Evolutionary conservation across 2,329 filamentous ascomycete genomes (phyloP), one percentile per base, ranked within the genome.

Genomic region (Furcasterigmium sp.): DNA sequence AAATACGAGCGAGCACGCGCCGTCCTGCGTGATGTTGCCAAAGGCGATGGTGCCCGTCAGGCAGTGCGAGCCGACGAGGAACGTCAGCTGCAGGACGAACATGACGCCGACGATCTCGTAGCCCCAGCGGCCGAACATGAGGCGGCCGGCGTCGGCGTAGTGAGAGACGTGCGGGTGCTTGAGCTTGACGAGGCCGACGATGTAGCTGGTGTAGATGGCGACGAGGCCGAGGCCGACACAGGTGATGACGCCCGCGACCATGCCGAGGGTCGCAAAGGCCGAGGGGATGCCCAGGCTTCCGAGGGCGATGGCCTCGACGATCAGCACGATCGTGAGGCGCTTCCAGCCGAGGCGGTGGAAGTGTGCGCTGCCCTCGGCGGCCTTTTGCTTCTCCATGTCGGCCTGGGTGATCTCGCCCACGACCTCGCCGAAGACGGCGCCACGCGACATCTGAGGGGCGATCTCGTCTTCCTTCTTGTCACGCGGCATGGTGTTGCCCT

Each of bases 11-110:
- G 67, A 67, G 60, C 70, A 74, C 14, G 61, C 55, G 38, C 58
- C 76, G 48, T 84, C 73, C 4, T 75, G 60, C 5, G 80, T 81
- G 41, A 87, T 68, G 40, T 73, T 79, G 52, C 81, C 81, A 61
- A 87, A 76, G 51, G 83, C 83, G 53, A 87, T 82, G 25, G 74
- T 75, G 51, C 86, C 86, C 0, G 82, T 85, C 48, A 87, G 65
- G 41, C 85, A 70, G 62, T 89, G 85, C n/a, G 82, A 84, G 26
- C 76, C 81, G 62, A 84, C 81, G 52, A 85, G 75, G 63, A 88
- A 85, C 43, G 84, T 64, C 30, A 87, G 67, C 60, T 86, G 79
- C 15, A 87, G 61, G 9, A 75, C 65, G 52, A 84, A 82, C 49
- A 76, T 80, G 49, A 68, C 61, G 19, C 80, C 81, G 36, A 85